These are phyloP conservation scores for Liquidambar formosana DNA, from an alignment of 164 flowering plant species.

Conservation along the genomic window DNA sequence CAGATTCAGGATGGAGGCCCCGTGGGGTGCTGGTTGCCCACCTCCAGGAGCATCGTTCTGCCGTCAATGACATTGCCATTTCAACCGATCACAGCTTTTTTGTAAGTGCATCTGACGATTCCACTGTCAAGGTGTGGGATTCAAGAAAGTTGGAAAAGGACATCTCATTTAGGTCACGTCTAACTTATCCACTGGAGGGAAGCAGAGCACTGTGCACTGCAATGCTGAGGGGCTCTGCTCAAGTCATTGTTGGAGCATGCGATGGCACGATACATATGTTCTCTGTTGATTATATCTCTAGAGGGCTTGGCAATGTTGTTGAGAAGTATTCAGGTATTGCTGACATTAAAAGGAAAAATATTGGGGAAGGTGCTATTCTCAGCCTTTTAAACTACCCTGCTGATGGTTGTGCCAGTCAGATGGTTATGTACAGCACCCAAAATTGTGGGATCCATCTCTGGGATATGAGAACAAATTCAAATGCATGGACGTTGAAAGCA, in stretches of 20 bases:
- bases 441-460: constrained; percentile 90
- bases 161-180: constrained; percentile 90
- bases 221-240: constrained; percentile 79
- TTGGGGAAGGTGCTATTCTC: constrained; percentile 83
- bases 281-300: constrained; percentile 82
- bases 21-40: constrained; percentile 98
- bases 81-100: constrained; percentile 91
- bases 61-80: constrained; percentile 87
- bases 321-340: constrained; percentile 94
- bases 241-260: constrained; percentile 85
- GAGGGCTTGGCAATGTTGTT: constrained; percentile 84
- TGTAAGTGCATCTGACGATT: constrained; percentile 97
- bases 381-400: constrained; percentile 62
- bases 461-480: constrained; percentile 69
- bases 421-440: constrained; percentile 84
- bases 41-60: constrained; percentile 97
- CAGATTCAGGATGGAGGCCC: constrained; percentile 98
- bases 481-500: constrained; percentile 70
- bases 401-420: constrained; percentile 56
- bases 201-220: constrained; percentile 81
- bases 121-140: constrained; percentile 98
- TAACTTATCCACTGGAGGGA: constrained; percentile 87
- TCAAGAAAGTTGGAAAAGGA: constrained; percentile 92
- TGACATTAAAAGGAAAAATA: constrained; percentile 71
- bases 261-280: constrained; percentile 88